Evolutionary conservation across 139 green algal genomes (phyloP), one percentile per base, ranked within the genome.

Genomic region (Ettlia oleoabundans): DNA sequence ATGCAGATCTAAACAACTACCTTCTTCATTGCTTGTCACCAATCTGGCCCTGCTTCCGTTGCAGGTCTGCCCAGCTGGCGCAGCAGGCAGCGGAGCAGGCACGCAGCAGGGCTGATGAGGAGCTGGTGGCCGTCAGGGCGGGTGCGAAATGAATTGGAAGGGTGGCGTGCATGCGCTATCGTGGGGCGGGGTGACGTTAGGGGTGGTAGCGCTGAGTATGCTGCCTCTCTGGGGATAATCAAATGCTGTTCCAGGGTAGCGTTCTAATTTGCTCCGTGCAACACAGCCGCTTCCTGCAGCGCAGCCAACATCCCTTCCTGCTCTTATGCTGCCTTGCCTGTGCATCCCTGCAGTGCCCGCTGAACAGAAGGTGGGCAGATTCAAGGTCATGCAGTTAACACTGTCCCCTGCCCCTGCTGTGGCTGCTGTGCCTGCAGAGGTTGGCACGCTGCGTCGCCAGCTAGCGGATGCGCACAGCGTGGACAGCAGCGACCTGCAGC

Each of bases 401-500:
- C 15, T 58, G 47, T 58, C 47, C 13, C 47, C 47, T 58, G 10
- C 15, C 47, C 47, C 47, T 58, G 13, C 10, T 58, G 47, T 15
- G 13, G n/a, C 47, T 15, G 15, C 15, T 58, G 47, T 58, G 55
- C 5, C 18, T 32, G 26, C 58, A 28, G 81, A 94, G 82, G 42
- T 87, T 38, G 72, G 32, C 32, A 73, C 38, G 43, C 33, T 88
- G 55, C 78, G 81, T 47, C 64, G 73, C 28, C 70, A 80, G 78
- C 40, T 86, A 47, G 40, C 61, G 32, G 74, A 83, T 30, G 52
- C 78, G n/a, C n/a, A 70, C 47, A 67, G 61, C 7, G 79, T 82
- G 53, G 87, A 91, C 38, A 55, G 75, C 4, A 53, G 74, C 10
- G 77, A 92, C 61, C 83, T 95, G 37, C 87, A 94, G 85, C 74